Percentiles rank a stretch among this genome's conserved stretches.
phyloP scores from a whole-genome alignment of 2,329 filamentous ascomycete genomes.

The Talaromyces islandicus region DNA sequence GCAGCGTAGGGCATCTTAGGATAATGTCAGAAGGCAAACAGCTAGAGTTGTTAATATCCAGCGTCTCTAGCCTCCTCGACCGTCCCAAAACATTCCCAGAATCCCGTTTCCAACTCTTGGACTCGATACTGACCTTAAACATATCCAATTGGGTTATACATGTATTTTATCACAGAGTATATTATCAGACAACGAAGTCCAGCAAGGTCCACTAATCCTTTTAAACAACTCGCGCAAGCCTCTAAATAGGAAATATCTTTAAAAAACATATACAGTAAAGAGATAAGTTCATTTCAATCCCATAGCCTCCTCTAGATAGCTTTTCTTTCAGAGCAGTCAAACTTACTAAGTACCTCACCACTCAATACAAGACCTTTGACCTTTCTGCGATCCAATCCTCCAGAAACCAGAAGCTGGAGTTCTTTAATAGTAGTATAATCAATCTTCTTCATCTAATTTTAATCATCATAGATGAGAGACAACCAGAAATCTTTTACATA shows the following conservation, averaged over 20 bases:
- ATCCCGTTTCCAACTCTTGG: constrained; percentile 19
- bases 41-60: constrained; percentile 14
- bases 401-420: neutral
- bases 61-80: constrained; percentile 6
- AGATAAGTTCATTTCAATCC: neutral
- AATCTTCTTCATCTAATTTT: constrained; percentile 18
- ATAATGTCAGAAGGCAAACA: constrained; percentile 13
- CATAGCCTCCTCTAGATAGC: neutral
- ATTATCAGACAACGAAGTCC: constrained; percentile 2
- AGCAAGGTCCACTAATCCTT: constrained; percentile 16
- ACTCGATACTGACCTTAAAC: constrained; percentile 10
- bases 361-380: constrained; percentile 1
- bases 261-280: constrained; percentile 30
- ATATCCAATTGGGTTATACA: neutral
- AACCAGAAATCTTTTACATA: constrained; percentile 24
- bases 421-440: constrained; percentile 6
- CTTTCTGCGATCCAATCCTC: neutral
- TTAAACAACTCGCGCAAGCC: constrained; percentile 20
- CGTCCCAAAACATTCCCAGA: constrained; percentile 12
- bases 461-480: constrained; percentile 18
- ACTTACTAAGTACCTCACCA: neutral
- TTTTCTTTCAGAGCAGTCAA: neutral
- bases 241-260: constrained; percentile 30
- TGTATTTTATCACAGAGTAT: neutral
- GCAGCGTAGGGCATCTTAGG: constrained; percentile 13